These are phyloP conservation scores for Ramichloridium luteum DNA, from an alignment of 2,329 filamentous ascomycete species.

Conservation along the genomic window DNA sequence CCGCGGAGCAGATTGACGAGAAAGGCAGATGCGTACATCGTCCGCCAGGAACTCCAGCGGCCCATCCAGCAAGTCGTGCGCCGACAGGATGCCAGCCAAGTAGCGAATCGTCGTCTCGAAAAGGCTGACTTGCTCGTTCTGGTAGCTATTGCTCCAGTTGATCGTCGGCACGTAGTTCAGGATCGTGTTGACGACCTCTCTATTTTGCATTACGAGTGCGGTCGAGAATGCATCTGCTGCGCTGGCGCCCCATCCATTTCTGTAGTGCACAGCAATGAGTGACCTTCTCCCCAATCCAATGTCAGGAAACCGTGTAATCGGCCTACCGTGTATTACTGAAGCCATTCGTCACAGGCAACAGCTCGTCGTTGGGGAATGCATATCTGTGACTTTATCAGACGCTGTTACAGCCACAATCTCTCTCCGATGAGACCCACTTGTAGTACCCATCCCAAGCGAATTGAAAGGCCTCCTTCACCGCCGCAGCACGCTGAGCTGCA, in stretches of 20 bases:
- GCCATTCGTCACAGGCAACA: constrained; percentile 54
- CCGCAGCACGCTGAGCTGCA: constrained; percentile 42
- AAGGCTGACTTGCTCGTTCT: constrained; percentile 44
- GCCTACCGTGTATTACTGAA: constrained; percentile 52
- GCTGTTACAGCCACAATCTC: no score
- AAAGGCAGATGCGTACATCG: constrained; percentile 17
- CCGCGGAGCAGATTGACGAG: no score
- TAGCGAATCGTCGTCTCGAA: constrained; percentile 64
- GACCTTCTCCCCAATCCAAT: no score
- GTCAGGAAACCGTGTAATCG: no score
- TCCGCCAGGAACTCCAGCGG: constrained; percentile 37
- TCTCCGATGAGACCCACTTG: constrained; percentile 29
- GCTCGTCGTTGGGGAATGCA: constrained; percentile 66
- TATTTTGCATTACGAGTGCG: constrained; percentile 62
- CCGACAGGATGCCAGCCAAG: constrained; percentile 55
- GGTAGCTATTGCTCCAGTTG: constrained; percentile 51
- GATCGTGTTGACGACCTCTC: constrained; percentile 56
- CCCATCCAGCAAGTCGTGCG: constrained; percentile 58
- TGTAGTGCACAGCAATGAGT: no score
- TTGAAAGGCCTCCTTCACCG: constrained; percentile 57
- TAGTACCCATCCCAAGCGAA: constrained; percentile 53
- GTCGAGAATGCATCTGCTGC: constrained; percentile 72
- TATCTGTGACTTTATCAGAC: constrained; percentile 42
- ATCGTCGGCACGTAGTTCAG: constrained; percentile 58
- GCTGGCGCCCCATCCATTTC: constrained; percentile 71